Percentiles rank a stretch among this genome's conserved stretches.
Evolutionary conservation across 164 flowering plant species (phyloP).

Genomic region (Kalanchoe fedtschenkoi): DNA sequence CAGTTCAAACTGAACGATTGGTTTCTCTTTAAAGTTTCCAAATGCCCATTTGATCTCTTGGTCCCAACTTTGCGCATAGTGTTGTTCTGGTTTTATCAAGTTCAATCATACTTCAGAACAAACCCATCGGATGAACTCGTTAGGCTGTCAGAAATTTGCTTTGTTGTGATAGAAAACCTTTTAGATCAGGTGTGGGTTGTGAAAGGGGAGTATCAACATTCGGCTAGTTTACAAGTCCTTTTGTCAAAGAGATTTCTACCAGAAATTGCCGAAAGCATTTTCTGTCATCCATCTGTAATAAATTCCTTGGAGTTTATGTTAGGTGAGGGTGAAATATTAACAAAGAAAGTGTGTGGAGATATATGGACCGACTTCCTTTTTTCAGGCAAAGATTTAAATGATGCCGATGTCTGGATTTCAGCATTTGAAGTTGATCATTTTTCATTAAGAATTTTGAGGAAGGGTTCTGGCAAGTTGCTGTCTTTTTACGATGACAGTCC

Average conservation of each 20-base stretch:
- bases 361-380: not conserved
- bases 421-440: constrained; percentile 29
- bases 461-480: constrained; percentile 28
- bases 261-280: constrained; percentile 42
- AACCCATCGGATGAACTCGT: constrained; percentile 31
- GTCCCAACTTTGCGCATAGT: constrained; percentile 41
- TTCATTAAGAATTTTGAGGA: constrained; percentile 31
- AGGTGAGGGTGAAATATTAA: constrained; percentile 12
- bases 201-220: constrained; percentile 19
- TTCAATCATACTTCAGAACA: constrained; percentile 26
- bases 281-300: constrained; percentile 51
- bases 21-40: constrained; percentile 42
- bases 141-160: constrained; percentile 37
- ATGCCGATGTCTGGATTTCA: constrained; percentile 13
- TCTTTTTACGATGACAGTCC: constrained; percentile 13
- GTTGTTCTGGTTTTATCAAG: constrained; percentile 65
- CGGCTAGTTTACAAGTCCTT: constrained; percentile 12
- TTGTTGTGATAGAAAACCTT: constrained; percentile 33
- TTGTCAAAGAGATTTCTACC: constrained; percentile 12
- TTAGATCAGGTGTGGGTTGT: constrained; percentile 24
- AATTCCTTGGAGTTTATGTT: constrained; percentile 29
- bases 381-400: not conserved
- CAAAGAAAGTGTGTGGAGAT: constrained; percentile 10
- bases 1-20: constrained; percentile 27
- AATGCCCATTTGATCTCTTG: constrained; percentile 20